Percentiles rank a stretch among this genome's conserved stretches.
Evolutionary conservation across 177 flowering plant genomes (phyloP).

Genomic region (Vitis hybrid): DNA sequence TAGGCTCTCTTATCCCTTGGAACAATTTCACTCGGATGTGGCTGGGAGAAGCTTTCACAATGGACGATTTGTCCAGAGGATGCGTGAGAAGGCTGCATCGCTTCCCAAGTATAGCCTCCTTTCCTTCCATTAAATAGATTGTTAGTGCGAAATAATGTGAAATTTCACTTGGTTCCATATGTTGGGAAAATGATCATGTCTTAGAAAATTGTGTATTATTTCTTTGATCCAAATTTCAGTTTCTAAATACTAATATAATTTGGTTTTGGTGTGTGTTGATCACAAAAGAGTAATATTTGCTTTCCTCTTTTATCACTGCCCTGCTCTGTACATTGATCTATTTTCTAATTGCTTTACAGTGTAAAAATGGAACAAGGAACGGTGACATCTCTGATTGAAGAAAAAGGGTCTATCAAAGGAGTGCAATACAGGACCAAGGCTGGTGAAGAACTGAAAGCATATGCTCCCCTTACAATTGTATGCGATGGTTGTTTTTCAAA

Average conservation of each 20-base stretch:
- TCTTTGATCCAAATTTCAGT: too few relatives aligned
- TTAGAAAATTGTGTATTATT: too few relatives aligned
- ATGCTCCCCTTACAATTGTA: constrained; percentile 32
- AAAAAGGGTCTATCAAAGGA: constrained; percentile 32
- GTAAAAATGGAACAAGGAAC: constrained; percentile 33
- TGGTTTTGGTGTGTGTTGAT: too few relatives aligned
- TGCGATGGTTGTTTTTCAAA: constrained; percentile 33
- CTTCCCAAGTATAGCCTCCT: constrained; percentile 22
- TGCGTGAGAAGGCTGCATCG: constrained; percentile 29
- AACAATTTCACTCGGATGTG: constrained; percentile 12
- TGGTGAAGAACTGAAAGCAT: constrained; percentile 20
- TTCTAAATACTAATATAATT: too few relatives aligned
- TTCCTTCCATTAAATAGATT: not conserved
- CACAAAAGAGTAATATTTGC: too few relatives aligned
- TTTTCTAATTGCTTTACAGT: constrained; percentile 13
- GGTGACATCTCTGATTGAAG: constrained; percentile 30
- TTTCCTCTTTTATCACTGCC: too few relatives aligned
- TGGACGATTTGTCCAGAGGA: constrained; percentile 26
- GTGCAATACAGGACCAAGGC: constrained; percentile 22
- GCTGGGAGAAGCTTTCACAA: constrained; percentile 34
- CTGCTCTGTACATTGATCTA: too few relatives aligned
- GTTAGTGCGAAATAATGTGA: too few relatives aligned
- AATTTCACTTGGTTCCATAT: too few relatives aligned
- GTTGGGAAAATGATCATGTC: too few relatives aligned
- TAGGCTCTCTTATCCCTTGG: constrained; percentile 19